Percentiles rank a stretch among this genome's conserved stretches.
These are phyloP conservation scores for Annona cherimola DNA, from an alignment of 164 flowering plant genomes.

Conservation along the genomic window DNA sequence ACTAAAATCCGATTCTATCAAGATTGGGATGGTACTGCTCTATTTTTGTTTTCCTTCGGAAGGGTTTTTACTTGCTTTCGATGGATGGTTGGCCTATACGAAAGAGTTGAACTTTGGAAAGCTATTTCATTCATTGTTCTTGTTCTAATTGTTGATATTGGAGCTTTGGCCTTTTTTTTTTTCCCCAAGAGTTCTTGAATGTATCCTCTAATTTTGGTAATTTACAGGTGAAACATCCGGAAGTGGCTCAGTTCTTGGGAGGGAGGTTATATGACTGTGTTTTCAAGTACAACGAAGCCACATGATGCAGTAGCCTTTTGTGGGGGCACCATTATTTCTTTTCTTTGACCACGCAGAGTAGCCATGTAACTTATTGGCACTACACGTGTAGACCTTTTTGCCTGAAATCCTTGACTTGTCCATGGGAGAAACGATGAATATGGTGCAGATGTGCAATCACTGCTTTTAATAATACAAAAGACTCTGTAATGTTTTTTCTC, in stretches of 20 bases:
- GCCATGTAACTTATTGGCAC: too few species aligned
- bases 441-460: too few species aligned
- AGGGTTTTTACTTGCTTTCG: background rate
- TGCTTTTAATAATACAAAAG: too few species aligned
- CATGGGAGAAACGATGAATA: too few species aligned
- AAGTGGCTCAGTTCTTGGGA: slow-evolving; percentile 97
- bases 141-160: background rate
- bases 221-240: slow-evolving; percentile 87
- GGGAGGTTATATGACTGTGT: slow-evolving; percentile 97
- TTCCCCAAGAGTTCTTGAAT: background rate
- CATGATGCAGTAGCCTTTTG: background rate
- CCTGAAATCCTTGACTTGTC: too few species aligned
- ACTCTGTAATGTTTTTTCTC: too few species aligned
- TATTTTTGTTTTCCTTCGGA: background rate
- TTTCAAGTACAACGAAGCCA: slow-evolving; percentile 75
- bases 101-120: background rate
- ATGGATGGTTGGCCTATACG: background rate
- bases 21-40: slow-evolving; percentile 84
- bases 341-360: background rate
- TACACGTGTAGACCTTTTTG: too few species aligned
- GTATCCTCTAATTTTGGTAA: background rate
- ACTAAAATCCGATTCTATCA: slow-evolving; percentile 89
- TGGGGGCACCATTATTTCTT: too few species aligned
- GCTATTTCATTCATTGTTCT: background rate
- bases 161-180: background rate